Evolutionary conservation across 768 basidiomycete species (phyloP).

Genomic region (Xerocomellus amylosporus): DNA sequence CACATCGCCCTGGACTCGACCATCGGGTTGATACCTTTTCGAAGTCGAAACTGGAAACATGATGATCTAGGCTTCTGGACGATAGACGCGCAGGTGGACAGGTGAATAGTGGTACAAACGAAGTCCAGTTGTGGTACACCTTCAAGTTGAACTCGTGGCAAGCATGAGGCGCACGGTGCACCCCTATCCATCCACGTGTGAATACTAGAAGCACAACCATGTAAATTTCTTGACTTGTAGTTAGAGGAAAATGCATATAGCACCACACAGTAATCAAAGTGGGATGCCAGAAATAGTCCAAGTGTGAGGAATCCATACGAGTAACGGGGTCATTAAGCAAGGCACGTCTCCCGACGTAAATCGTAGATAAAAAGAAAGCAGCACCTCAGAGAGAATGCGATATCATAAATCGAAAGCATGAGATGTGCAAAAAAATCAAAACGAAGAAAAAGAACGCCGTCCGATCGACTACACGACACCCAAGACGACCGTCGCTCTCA

Average conservation of each 20-base stretch:
- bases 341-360: not conserved
- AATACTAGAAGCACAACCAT: no score
- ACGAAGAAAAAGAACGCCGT: not conserved
- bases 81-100: not conserved
- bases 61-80: no score
- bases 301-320: not conserved
- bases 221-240: no score
- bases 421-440: not conserved
- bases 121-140: no score
- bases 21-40: not conserved
- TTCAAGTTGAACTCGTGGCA: no score
- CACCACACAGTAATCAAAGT: no score
- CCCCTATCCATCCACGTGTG: no score
- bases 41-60: conserved; percentile 4
- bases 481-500: conserved; percentile 77
- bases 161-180: no score
- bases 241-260: no score
- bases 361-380: not conserved
- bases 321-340: not conserved
- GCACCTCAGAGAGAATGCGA: not conserved
- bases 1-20: not conserved
- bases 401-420: conserved; percentile 5
- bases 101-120: not conserved
- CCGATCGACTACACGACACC: conserved; percentile 63
- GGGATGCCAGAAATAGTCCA: no score